Evolutionary conservation across 108 stramenopile genomes (phyloP).

Genomic region (Skeletonema grethae): DNA sequence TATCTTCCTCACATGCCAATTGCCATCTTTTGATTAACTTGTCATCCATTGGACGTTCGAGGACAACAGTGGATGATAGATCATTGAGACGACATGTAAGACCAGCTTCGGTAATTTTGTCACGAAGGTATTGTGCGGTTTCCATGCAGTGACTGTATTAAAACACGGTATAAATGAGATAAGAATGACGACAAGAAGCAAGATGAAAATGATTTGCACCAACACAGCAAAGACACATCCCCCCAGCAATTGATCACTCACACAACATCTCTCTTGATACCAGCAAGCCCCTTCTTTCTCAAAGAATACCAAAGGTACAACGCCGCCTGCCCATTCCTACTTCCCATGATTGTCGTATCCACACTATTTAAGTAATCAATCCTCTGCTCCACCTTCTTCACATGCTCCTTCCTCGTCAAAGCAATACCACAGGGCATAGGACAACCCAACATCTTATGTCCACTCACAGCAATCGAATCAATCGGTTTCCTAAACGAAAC

Average conservation of each 20-base stretch:
- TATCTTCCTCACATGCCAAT: constrained; percentile 89
- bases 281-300: constrained; percentile 85
- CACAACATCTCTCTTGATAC: constrained; percentile 84
- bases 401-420: constrained; percentile 83
- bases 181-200: neutral
- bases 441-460: constrained; percentile 91
- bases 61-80: constrained; percentile 76
- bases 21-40: constrained; percentile 84
- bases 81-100: constrained; percentile 82
- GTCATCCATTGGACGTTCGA: constrained; percentile 84
- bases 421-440: constrained; percentile 92
- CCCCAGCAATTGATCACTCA: constrained; percentile 37
- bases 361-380: constrained; percentile 87
- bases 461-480: constrained; percentile 86
- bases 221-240: neutral
- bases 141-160: constrained; percentile 80
- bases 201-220: neutral
- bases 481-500: constrained; percentile 83
- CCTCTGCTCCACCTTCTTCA: constrained; percentile 82
- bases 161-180: constrained; percentile 9
- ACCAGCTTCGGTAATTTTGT: constrained; percentile 68
- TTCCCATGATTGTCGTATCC: constrained; percentile 86
- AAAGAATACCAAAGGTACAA: constrained; percentile 90
- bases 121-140: constrained; percentile 79
- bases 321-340: constrained; percentile 79